Base-by-base conservation (phyloP, 495 filamentous ascomycete genomes). In the Aspergillus panamensis region DNA sequence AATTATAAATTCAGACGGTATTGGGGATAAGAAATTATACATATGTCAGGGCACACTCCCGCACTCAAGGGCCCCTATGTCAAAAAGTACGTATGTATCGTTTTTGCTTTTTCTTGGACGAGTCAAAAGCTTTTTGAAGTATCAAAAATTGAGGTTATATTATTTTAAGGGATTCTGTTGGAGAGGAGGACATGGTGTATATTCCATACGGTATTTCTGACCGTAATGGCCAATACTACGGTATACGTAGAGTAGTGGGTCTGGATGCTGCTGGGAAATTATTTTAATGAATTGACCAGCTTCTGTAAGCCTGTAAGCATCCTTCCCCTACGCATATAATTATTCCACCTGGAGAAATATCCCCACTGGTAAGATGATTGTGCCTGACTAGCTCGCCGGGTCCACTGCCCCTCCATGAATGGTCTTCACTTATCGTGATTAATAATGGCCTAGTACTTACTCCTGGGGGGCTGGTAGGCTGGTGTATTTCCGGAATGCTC, bases 361-460 rank as follows among this genome's bases (percentile, higher is more conserved):
- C 47, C 19, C 47, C 47, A 49, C 47, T 31, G 47, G 19, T n/a
- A 49, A 49, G 47, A 49, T 49, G 47, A 49, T 49, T 20, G 47
- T 49, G 47, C 47, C 47, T 49, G 47, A 16, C 25, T 49, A 49
- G 49, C 16, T 43, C 35, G 42, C 43, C 21, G 21, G 39, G 21
- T 35, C 52, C 52, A 54, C 52, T 19, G 32, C 33, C 30, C 29
- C 32, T 21, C 19, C 20, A 17, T 31, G 40, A 54, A 45, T 8
- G n/a, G 42, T 45, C n/a, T 45, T 45, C 17, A 20, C 19, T 45
- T 17, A 20, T 17, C 17, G 19, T 21, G n/a, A 45, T 45, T 45
- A 20, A 45, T 45, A 17, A 45, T 45, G 17, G 17, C 17, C 31
- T 45, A 2, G 25, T 2, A 25, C 2, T 5, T 2, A 25, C 25